Conservation (phyloP, 2,329 filamentous ascomycete species). For the Chrysosporium keratinophilum region DNA sequence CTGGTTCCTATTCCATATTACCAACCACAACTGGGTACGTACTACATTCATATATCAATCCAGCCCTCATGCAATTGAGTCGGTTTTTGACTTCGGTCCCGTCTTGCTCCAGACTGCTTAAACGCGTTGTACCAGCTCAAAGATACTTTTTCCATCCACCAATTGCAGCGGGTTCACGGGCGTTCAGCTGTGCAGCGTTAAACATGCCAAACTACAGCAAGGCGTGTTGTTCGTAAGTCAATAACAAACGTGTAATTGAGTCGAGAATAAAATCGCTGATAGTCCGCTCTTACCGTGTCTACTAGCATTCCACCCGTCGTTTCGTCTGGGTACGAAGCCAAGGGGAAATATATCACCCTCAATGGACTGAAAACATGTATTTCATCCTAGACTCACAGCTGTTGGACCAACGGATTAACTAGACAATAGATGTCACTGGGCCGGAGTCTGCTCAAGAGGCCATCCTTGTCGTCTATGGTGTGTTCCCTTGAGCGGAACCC, state of each 20-base stretch:
- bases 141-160: neutral
- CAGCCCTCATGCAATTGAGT: neutral
- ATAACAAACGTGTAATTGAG: neutral
- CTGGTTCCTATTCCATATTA: neutral
- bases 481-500: conserved; percentile 7
- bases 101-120: neutral
- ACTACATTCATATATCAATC: neutral
- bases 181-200: neutral
- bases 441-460: conserved; percentile 46
- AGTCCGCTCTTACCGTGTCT: neutral
- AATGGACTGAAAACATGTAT: conserved; percentile 53
- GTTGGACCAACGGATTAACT: neutral
- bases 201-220: conserved; percentile 35
- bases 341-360: conserved; percentile 50
- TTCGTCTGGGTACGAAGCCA: conserved; percentile 42
- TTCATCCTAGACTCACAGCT: neutral
- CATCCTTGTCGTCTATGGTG: conserved; percentile 47
- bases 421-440: conserved; percentile 44
- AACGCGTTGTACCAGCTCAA: neutral
- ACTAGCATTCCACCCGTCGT: conserved; percentile 35
- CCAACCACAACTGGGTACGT: neutral
- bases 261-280: neutral
- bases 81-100: neutral
- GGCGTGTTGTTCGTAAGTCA: conserved; percentile 36
- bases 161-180: neutral